Base-by-base conservation (phyloP, 2,329 filamentous ascomycete genomes). In the Niveomyces coronatus region DNA sequence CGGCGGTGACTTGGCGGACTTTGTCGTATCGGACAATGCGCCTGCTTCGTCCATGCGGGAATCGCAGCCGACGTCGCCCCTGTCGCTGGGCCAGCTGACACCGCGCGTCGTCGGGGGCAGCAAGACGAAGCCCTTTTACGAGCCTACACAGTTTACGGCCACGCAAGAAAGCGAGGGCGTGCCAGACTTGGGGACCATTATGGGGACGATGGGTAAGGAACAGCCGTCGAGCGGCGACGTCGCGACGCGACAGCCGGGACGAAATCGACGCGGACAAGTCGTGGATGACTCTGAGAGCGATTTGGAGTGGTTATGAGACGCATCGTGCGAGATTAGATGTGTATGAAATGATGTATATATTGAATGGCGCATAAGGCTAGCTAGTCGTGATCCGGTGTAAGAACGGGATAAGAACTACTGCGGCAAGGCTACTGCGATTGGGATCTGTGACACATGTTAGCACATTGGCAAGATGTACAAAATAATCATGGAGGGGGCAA, bases 11-110 rank as follows among this genome's bases (percentile, higher is more conserved):
- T 53, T 76, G 11, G 40, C 73, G 47, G 61, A 76, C 59, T 70
- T 84, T 57, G 52, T 84, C 49, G 63, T 79, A 50, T 53, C 62
- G 45, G 55, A 76, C 55, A 55, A 77, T 42, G 51, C 53, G 24
- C 43, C 56, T 4, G 50, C 51, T 0, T 65, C 62, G 2, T 64
- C 63, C 45, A 54, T 55, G 47, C 51, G 44, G 20, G 52, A 56
- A 11, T 56, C 53, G 5, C 45, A 46, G 20, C 50, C 50, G 11
- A 52, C 56, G n/a, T 52, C 54, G 19, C 45, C 54, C 9, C 45
- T 45, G 3, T 47, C 47, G 11, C 40, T 44, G 1, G 43, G 43
- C 17, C 48, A 49, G 33, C 47, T 24, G 24, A 49, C 44, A 6
- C 47, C 41, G 17, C 42, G 39, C 16, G 24, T 31, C 11, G 36